Conservation (phyloP, 306 rosid species). For the Prunus mira region DNA sequence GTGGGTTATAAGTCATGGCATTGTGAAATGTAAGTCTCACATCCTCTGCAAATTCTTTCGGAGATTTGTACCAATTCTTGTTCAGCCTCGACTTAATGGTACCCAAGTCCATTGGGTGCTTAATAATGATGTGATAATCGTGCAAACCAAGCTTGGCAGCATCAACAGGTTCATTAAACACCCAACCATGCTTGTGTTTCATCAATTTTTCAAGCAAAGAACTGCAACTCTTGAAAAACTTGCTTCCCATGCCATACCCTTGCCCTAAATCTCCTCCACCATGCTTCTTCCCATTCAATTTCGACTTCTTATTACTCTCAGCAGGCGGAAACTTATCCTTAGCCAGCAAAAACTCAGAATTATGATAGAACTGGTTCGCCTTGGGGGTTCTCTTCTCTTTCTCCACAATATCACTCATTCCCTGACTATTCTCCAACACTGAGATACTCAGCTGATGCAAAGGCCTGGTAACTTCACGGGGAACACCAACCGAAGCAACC, state of each 20-base stretch:
- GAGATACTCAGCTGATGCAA: constrained; percentile 64
- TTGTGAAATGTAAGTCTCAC: constrained; percentile 86
- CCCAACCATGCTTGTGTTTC: constrained; percentile 95
- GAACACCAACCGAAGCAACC: constrained; percentile 57
- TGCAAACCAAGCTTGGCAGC: constrained; percentile 78
- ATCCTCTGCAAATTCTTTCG: constrained; percentile 95
- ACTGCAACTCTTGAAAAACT: constrained; percentile 83
- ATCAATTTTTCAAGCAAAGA: constrained; percentile 87
- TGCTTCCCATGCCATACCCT: constrained; percentile 64
- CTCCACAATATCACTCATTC: constrained; percentile 64
- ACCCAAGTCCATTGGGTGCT: constrained; percentile 91
- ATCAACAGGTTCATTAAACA: constrained; percentile 86
- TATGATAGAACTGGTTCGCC: constrained; percentile 84
- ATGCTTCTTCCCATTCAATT: constrained; percentile 66
- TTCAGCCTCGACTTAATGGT: constrained; percentile 73
- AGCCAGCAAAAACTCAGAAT: constrained; percentile 85
- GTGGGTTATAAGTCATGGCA: constrained; percentile 91
- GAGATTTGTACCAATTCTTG: constrained; percentile 93
- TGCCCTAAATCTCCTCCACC: constrained; percentile 59
- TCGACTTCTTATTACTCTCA: constrained; percentile 80
- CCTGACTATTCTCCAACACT: constrained; percentile 65
- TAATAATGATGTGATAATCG: constrained; percentile 75
- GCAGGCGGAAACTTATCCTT: constrained; percentile 92
- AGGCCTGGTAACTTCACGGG: constrained; percentile 57
- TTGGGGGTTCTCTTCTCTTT: constrained; percentile 96